phyloP scores from a whole-genome alignment of 2,329 filamentous ascomycete species.

The Alternaria atra region DNA sequence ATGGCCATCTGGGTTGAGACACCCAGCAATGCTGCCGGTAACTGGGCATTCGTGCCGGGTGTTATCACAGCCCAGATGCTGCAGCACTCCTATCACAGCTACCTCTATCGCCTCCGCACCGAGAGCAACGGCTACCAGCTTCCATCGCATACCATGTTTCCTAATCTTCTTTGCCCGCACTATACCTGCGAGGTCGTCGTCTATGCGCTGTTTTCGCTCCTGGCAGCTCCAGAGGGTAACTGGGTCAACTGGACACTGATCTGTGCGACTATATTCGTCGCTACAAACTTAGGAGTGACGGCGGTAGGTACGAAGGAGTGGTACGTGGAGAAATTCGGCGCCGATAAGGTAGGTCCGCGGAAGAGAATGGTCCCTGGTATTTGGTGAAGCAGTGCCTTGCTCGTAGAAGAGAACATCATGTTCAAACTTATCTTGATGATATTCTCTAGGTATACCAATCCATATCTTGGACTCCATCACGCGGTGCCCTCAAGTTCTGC shows the following conservation, averaged over 20 bases:
- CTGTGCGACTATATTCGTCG: slow-evolving; percentile 76
- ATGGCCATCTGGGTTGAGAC: slow-evolving; percentile 87
- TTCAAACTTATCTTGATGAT: not conserved
- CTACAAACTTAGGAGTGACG: slow-evolving; percentile 81
- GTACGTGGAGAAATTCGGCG: slow-evolving; percentile 46
- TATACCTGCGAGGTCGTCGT: slow-evolving; percentile 89
- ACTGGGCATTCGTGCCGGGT: slow-evolving; percentile 66
- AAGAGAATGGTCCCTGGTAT: slow-evolving; percentile 45
- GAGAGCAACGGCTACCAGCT: slow-evolving; percentile 75
- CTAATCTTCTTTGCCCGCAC: slow-evolving; percentile 80
- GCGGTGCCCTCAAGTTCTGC: not conserved
- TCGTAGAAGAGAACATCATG: not conserved
- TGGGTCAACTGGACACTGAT: slow-evolving; percentile 77
- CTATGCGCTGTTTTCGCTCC: slow-evolving; percentile 79
- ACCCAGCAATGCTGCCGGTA: slow-evolving; percentile 45
- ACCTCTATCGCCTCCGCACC: slow-evolving; percentile 55
- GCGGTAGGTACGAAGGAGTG: slow-evolving; percentile 77
- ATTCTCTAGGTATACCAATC: not conserved
- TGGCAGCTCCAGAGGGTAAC: slow-evolving; percentile 73
- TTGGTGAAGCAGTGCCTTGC: slow-evolving; percentile 33
- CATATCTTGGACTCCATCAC: not conserved
- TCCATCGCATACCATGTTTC: slow-evolving; percentile 77
- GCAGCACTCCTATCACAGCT: slow-evolving; percentile 70
- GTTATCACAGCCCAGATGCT: slow-evolving; percentile 75
- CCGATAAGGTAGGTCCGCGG: slow-evolving; percentile 38